These are phyloP conservation scores for Hypoxylon rubiginosum DNA, from an alignment of 2,329 filamentous ascomycete species.

Conservation along the genomic window DNA sequence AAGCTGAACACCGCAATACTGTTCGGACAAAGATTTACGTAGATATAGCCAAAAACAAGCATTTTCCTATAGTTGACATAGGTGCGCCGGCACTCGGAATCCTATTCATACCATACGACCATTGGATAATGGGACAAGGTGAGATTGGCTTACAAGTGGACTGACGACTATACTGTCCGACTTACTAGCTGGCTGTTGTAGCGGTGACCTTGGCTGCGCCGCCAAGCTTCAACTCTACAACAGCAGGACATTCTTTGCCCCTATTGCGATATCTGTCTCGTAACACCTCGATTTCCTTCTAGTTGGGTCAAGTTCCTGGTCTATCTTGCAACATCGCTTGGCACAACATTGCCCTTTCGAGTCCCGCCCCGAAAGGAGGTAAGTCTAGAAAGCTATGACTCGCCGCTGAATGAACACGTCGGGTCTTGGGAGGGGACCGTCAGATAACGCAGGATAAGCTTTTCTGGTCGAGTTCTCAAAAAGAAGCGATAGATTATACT, in stretches of 20 bases:
- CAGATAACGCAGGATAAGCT: constrained; percentile 28
- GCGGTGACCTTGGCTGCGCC: constrained; percentile 4
- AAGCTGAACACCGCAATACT: background rate
- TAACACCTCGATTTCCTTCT: constrained; percentile 19
- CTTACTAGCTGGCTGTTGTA: constrained; percentile 20
- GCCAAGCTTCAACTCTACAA: constrained; percentile 30
- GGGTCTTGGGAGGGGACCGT: constrained; percentile 12
- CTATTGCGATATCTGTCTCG: constrained; percentile 25
- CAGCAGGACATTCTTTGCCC: constrained; percentile 14
- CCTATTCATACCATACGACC: background rate
- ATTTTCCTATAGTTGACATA: background rate
- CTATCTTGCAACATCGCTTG: constrained; percentile 22
- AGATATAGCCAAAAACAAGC: background rate
- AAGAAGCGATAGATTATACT: constrained; percentile 15
- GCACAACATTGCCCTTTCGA: constrained; percentile 25
- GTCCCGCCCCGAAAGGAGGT: constrained; percentile 20
- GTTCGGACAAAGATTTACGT: background rate
- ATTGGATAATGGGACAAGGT: background rate
- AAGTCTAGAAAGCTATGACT: constrained; percentile 16
- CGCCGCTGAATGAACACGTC: constrained; percentile 15
- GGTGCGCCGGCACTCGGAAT: background rate
- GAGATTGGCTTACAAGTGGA: background rate
- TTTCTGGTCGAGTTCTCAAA: constrained; percentile 7
- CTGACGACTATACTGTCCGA: constrained; percentile 3
- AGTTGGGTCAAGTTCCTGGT: constrained; percentile 1